A percentile compares a stretch with the other conserved stretches of the same genome.
Evolutionary conservation across 441 rosid species (phyloP).

Genomic region (Caryocar brasiliense): DNA sequence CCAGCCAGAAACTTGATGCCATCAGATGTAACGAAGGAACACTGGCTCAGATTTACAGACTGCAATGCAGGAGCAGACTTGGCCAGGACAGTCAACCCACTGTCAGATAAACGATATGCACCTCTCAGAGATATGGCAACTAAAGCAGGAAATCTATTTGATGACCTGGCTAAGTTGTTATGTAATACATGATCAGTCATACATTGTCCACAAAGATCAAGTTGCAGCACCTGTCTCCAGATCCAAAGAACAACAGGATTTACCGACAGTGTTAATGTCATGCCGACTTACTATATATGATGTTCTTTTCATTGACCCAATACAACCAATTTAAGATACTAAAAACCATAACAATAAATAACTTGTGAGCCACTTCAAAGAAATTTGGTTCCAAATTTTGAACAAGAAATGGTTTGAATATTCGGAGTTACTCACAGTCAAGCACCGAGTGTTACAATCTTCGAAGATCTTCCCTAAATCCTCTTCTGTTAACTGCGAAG

Average conservation of each 20-base stretch:
- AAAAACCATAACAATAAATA: too few relatives aligned
- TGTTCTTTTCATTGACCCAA: too few relatives aligned
- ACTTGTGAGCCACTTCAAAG: too few relatives aligned
- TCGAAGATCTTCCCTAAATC: slow-evolving; percentile 25
- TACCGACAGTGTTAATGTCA: not conserved
- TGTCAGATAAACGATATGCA: slow-evolving; percentile 32
- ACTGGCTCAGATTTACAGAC: slow-evolving; percentile 32
- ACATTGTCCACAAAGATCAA: slow-evolving; percentile 32
- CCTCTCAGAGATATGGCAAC: slow-evolving; percentile 31
- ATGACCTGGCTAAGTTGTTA: slow-evolving; percentile 17
- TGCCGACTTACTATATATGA: too few relatives aligned
- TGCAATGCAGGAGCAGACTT: slow-evolving; percentile 30
- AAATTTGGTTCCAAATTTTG: too few relatives aligned
- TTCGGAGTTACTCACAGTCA: slow-evolving; percentile 27
- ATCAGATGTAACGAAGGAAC: slow-evolving; percentile 26
- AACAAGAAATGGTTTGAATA: too few relatives aligned
- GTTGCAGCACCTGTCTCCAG: slow-evolving; percentile 30
- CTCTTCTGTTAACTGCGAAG: slow-evolving; percentile 16
- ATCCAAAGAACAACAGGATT: slow-evolving; percentile 1
- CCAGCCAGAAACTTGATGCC: slow-evolving; percentile 23
- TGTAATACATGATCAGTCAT: slow-evolving; percentile 20
- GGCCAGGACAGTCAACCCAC: slow-evolving; percentile 17
- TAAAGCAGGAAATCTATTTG: slow-evolving; percentile 20
- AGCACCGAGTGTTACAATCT: slow-evolving; percentile 17
- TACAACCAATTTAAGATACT: too few relatives aligned